Evolutionary conservation across 2,329 filamentous ascomycete genomes (phyloP).

Genomic region (Cercospora berteroae): DNA sequence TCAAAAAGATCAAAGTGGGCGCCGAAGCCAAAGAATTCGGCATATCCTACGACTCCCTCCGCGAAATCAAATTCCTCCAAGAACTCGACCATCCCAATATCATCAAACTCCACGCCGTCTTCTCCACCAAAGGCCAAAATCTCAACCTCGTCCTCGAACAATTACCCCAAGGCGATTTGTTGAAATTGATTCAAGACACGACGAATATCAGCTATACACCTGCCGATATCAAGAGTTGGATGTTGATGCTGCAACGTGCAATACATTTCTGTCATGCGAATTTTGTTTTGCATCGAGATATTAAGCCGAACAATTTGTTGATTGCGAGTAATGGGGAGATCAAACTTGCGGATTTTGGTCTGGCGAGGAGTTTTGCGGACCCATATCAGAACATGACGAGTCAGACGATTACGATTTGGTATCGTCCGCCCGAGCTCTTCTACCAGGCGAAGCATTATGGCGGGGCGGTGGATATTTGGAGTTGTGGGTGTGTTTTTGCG

Average conservation of each 20-base stretch:
- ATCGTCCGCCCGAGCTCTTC: slow-evolving; percentile 88
- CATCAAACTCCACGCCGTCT: slow-evolving; percentile 87
- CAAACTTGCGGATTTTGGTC: slow-evolving; percentile 96
- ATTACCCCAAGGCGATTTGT: slow-evolving; percentile 87
- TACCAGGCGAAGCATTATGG: slow-evolving; percentile 88
- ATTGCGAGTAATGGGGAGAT: slow-evolving; percentile 91
- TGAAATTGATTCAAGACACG: slow-evolving; percentile 87
- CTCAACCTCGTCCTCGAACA: slow-evolving; percentile 94
- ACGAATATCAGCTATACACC: slow-evolving; percentile 75
- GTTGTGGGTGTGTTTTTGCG: slow-evolving; percentile 86
- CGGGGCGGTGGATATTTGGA: slow-evolving; percentile 91
- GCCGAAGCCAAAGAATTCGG: slow-evolving; percentile 80
- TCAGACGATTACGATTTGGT: slow-evolving; percentile 96
- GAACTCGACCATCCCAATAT: slow-evolving; percentile 95
- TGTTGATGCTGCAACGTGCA: slow-evolving; percentile 90
- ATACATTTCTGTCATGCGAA: slow-evolving; percentile 98
- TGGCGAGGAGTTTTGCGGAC: slow-evolving; percentile 85
- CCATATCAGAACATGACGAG: slow-evolving; percentile 83
- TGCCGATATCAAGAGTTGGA: slow-evolving; percentile 96
- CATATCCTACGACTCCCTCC: slow-evolving; percentile 89
- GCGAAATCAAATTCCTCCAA: slow-evolving; percentile 92
- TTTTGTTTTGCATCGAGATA: slow-evolving; percentile 91
- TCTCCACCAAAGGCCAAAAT: slow-evolving; percentile 94
- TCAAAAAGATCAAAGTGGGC: slow-evolving; percentile 89
- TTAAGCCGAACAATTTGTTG: slow-evolving; percentile 97